A percentile compares a stretch with the other conserved stretches of the same genome.
Conservation (phyloP, 73 alveolate genomes). For the Symbiodinium natans region DNA sequence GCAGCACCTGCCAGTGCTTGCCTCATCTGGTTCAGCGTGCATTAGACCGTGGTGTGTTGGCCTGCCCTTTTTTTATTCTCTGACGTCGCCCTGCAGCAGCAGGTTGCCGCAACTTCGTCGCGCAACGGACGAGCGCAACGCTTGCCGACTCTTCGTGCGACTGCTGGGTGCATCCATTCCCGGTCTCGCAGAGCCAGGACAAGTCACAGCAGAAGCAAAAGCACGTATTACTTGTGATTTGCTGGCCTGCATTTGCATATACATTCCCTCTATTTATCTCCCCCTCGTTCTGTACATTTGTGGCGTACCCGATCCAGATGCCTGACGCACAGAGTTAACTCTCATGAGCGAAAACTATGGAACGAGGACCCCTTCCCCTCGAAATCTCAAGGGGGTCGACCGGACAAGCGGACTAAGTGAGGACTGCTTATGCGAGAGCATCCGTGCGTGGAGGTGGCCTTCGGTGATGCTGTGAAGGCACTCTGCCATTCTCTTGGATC, state of each 20-base stretch:
- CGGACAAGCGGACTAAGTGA: no score
- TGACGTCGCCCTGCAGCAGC: neutral
- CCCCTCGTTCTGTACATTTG: no score
- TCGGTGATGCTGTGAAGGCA: slow-evolving; percentile 24
- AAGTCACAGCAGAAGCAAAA: neutral
- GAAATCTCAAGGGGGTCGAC: no score
- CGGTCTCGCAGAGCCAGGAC: slow-evolving; percentile 16
- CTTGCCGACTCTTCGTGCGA: slow-evolving; percentile 58
- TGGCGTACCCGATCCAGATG: no score
- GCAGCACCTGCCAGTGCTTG: slow-evolving; percentile 72
- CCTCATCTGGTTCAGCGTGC: neutral
- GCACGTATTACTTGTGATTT: no score
- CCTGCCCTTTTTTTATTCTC: no score
- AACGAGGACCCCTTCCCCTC: no score
- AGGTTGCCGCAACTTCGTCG: slow-evolving; percentile 81
- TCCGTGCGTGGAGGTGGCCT: slow-evolving; percentile 42
- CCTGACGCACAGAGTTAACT: no score
- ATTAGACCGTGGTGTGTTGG: no score
- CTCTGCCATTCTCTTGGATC: neutral
- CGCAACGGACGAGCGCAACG: slow-evolving; percentile 27
- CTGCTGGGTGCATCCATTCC: slow-evolving; percentile 58
- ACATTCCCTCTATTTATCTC: no score
- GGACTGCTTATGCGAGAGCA: slow-evolving; percentile 44
- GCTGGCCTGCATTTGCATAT: no score
- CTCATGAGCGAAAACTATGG: no score